phyloP scores from a whole-genome alignment of 2,329 filamentous ascomycete genomes.

The Paecilomyces variotii region DNA sequence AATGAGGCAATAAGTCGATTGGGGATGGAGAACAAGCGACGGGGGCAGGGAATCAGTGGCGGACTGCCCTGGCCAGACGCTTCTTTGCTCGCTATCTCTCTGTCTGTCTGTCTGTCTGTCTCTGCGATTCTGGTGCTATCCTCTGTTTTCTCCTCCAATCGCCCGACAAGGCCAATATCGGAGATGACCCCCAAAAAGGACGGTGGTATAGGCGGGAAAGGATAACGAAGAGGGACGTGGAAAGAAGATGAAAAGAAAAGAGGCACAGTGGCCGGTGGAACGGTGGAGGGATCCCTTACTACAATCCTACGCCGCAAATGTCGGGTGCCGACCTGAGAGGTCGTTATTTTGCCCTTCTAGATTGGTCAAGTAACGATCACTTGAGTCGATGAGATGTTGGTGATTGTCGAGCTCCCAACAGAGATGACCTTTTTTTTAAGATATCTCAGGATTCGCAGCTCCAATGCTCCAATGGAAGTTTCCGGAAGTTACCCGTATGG shows the following conservation, averaged over 20 bases:
- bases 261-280: background rate
- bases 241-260: background rate
- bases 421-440: background rate
- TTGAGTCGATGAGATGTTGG: background rate
- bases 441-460: background rate
- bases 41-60: background rate
- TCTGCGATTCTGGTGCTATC: background rate
- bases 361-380: background rate
- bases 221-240: background rate
- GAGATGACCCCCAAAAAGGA: background rate
- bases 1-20: background rate
- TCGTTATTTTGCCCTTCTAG: background rate
- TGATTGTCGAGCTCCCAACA: background rate
- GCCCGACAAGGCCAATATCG: background rate
- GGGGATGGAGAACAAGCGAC: constrained; percentile 1
- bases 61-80: background rate
- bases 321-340: background rate
- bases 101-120: background rate
- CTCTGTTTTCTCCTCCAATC: background rate
- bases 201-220: background rate
- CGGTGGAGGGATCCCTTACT: background rate
- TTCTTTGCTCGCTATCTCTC: background rate
- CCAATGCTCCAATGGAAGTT: background rate
- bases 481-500: background rate
- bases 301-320: background rate